Evolutionary conservation across 805 yeast genomes (phyloP), one percentile per base, ranked within the genome.

Genomic region (Hanseniaspora pseudoguilliermondii): DNA sequence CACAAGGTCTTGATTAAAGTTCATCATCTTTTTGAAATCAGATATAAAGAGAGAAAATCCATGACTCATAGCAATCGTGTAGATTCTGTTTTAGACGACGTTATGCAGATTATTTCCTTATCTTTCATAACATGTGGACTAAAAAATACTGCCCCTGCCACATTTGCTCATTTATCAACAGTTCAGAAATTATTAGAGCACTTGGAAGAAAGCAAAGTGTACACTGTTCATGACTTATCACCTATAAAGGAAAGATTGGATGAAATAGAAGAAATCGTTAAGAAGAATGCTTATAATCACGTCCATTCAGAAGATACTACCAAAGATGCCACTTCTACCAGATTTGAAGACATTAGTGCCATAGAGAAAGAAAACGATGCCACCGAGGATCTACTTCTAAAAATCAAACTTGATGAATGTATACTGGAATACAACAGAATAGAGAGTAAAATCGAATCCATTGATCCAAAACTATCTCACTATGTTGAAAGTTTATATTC

Each of bases 121-220:
- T 84, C 93, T 61, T 87, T 90, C 68, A 79, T 91, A 64, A 87
- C 97, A 2, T 93, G 95, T 58, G 99, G 99, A 2, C 73, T 88
- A 62, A 84, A 85, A 48, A 83, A 88, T 62, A 78, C 88, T 38
- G 95, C 96, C 1, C 96, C 97, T 1, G 96, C 97, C 5, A 86
- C 96, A 0, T 93, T 86, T 69, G 91, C 95, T 6, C 86, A 95
- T 3, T 71, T 91, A 43, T 76, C 89, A 43, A 88, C 97, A 0
- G 95, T 93, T 21, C 84, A 83, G 69, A 81, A 93, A 61, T 72
- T 93, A 57, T 74, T 93, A 61, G 86, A 81, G 60, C 97, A 91
- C 69, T 72, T 91, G 59, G 78, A 80, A 60, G 96, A 86, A 65
- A 79, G 86, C 50, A 82, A 81, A 55, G 87, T 86, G 21, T 91